Base-by-base conservation (phyloP, 2,329 filamentous ascomycete species). In the Ambrosiella xylebori region DNA sequence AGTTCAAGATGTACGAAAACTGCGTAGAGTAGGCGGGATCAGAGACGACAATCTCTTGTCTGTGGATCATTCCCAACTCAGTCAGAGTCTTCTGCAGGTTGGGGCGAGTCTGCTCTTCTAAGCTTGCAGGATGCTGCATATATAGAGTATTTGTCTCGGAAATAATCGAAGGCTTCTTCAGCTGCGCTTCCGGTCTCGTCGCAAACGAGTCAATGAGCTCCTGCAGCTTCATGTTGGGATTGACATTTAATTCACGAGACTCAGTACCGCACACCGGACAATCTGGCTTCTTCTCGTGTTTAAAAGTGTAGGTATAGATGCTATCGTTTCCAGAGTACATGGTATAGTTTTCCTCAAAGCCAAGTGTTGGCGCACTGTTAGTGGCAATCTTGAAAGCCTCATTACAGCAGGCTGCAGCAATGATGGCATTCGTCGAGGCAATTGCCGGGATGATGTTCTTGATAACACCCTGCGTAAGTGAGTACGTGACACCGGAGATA, bases 381-480 rank as follows among this genome's bases (percentile, higher is more conserved):
- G 88, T 95, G 47, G 85, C 86, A 62, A 98, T 87, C 72, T 98
- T 98, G 72, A 97, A 82, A 1, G 90, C 91, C 71, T 98, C 93
- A 63, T 95, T 97, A 71, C 93, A 97, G 71, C 91, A 97, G 56
- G 87, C 85, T 1, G 91, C 93, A 1, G 93, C 93, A 63, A 98
- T 86, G 65, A 98, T 93, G 59, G 93, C 91, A 68, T 98, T 98
- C 6, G 93, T 98, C 1, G 89, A 95, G 15, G 93, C 93, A 66
- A 98, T 98, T 36, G 93, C 94, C 0, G 93, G 93, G 61, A 98
- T 98, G 70, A 98, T 98, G 71, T 98, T 98, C 72, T 98, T 98
- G 65, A 98, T 88, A 1, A 97, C 94, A 59, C 93, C 94, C 68
- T 98, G 93, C 0, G 94, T 96, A 69, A 96, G 82, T 5, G 87